These are phyloP conservation scores for Aeminium ludgeri DNA, from an alignment of 495 filamentous ascomycete species.

Conservation along the genomic window DNA sequence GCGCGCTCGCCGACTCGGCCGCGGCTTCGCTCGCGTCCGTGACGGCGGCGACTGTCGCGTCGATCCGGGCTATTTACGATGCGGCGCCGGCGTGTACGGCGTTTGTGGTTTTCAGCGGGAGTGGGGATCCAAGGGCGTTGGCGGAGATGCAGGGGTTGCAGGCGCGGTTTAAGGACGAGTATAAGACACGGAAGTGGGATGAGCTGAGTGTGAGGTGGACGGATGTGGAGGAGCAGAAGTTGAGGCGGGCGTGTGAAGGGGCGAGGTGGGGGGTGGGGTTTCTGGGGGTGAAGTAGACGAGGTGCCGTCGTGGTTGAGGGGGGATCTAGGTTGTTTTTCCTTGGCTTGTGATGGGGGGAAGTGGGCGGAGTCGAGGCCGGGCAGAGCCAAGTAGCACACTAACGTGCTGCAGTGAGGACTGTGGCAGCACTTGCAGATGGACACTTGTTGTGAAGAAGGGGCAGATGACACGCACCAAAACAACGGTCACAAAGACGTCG, in stretches of 20 bases:
- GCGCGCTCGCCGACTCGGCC: constrained; percentile 3
- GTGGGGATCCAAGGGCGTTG: constrained; percentile 71
- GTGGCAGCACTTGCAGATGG: too few relatives aligned
- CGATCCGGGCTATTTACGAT: constrained; percentile 55
- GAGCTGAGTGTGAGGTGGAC: constrained; percentile 80
- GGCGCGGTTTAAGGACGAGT: constrained; percentile 57
- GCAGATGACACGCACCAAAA: too few relatives aligned
- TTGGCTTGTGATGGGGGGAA: too few relatives aligned
- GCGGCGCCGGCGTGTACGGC: constrained; percentile 67
- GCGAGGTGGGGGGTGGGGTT: constrained; percentile 72
- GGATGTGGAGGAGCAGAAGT: constrained; percentile 62
- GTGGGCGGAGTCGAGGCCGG: too few relatives aligned
- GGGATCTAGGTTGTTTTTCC: too few relatives aligned
- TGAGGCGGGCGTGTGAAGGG: constrained; percentile 49
- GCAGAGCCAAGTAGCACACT: too few relatives aligned
- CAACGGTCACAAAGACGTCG: too few relatives aligned
- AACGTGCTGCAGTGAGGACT: too few relatives aligned
- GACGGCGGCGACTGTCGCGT: constrained; percentile 33
- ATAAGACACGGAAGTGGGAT: constrained; percentile 67
- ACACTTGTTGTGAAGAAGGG: too few relatives aligned
- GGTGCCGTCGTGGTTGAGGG: too few relatives aligned
- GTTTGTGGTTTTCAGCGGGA: constrained; percentile 76
- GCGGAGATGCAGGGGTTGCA: constrained; percentile 57
- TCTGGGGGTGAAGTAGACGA: constrained; percentile 1
- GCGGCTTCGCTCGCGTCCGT: constrained; percentile 25